A percentile compares a stretch with the other conserved stretches of the same genome.
These are phyloP conservation scores for Diaporthe humulicola DNA, from an alignment of 2,329 filamentous ascomycete species.

Conservation along the genomic window DNA sequence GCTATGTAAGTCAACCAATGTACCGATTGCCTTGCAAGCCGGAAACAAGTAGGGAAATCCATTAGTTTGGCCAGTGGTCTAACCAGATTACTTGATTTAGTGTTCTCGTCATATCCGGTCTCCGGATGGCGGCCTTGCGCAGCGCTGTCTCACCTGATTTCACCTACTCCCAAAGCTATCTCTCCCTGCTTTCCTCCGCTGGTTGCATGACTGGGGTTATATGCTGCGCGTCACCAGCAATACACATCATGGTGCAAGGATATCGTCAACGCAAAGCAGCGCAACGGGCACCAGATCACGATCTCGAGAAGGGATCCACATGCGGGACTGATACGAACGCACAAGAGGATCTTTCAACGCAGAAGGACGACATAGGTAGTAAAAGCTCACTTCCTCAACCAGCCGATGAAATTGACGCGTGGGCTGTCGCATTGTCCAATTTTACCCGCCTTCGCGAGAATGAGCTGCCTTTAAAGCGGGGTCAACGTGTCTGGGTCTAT, in stretches of 20 bases:
- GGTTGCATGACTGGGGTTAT: constrained; percentile 29
- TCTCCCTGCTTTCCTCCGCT: not conserved
- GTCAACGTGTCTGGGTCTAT: not conserved
- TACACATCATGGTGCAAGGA: not conserved
- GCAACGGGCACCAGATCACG: not conserved
- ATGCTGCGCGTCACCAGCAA: constrained; percentile 2
- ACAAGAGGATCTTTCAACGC: not conserved
- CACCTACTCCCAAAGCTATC: constrained; percentile 27
- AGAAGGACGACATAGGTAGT: not conserved
- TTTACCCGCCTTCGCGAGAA: not conserved
- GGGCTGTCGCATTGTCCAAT: not conserved
- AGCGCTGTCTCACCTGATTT: constrained; percentile 33
- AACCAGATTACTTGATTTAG: not conserved
- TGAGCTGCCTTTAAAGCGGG: not conserved
- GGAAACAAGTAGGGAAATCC: no score
- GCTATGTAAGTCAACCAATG: constrained; percentile 18
- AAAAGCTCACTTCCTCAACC: fast-evolving
- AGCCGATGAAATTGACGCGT: not conserved
- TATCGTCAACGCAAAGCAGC: not conserved
- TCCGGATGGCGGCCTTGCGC: constrained; percentile 12
- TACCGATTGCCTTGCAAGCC: no score
- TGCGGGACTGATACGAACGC: not conserved
- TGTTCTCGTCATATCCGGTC: constrained; percentile 22
- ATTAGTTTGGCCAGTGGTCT: not conserved
- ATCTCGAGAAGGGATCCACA: not conserved